Evolutionary conservation across 169 alveolate genomes (phyloP).

Genomic region (Cryptosporidium meleagridis): DNA sequence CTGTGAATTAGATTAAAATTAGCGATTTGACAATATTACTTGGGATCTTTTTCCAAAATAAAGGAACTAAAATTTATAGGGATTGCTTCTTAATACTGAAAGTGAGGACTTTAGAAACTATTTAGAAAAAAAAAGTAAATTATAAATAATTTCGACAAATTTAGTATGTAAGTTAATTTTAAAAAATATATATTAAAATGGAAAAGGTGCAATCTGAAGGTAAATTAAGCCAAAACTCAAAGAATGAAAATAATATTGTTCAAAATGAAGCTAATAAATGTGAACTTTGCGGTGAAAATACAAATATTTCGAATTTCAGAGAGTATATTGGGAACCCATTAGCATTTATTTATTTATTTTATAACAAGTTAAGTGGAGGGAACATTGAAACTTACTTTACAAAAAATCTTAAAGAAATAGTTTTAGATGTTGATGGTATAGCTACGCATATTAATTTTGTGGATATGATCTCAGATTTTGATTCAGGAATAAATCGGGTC

Average conservation of each 20-base stretch:
- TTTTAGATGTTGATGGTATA: conserved; percentile 56
- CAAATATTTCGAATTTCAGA: conserved; percentile 3
- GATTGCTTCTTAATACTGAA: too few species aligned
- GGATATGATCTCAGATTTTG: conserved; percentile 49
- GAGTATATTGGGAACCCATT: conserved; percentile 64
- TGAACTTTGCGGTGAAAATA: not conserved
- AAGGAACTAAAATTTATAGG: too few species aligned
- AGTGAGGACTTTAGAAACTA: not conserved
- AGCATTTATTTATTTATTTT: conserved; percentile 54
- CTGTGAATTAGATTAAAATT: not conserved
- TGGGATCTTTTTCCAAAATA: not conserved
- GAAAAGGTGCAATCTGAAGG: not conserved
- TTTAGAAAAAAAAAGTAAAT: not conserved
- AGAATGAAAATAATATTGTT: not conserved
- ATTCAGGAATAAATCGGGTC: conserved; percentile 13
- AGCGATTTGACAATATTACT: not conserved
- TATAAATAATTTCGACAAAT: too few species aligned
- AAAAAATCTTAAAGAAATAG: conserved; percentile 36
- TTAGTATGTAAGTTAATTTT: not conserved
- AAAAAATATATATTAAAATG: not conserved
- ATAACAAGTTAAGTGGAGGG: conserved; percentile 68
- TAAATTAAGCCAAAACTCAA: not conserved
- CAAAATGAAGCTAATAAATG: not conserved
- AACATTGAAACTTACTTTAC: conserved; percentile 46
- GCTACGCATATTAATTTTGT: conserved; percentile 38